Evolutionary conservation across 2,329 filamentous ascomycete genomes (phyloP).

Genomic region (Pseudogymnoascus sp.): DNA sequence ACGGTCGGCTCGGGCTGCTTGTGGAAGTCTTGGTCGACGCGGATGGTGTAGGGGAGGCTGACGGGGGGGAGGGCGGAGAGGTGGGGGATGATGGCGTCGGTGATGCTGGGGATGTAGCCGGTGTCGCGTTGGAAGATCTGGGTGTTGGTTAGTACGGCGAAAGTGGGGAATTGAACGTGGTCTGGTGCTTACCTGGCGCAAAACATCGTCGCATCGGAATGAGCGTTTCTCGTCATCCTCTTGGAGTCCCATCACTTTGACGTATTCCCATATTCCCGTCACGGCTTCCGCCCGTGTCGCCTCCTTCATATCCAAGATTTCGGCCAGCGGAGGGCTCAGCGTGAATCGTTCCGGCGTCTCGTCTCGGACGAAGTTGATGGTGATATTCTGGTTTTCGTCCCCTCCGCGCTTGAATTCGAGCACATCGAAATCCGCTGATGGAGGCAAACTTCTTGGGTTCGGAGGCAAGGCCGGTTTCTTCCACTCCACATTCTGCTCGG

Average conservation of each 20-base stretch:
- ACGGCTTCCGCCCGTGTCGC: constrained; percentile 82
- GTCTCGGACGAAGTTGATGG: constrained; percentile 75
- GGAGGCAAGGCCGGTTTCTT: constrained; percentile 60
- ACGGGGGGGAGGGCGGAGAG: constrained; percentile 73
- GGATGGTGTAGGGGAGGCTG: constrained; percentile 83
- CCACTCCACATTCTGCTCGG: constrained; percentile 68
- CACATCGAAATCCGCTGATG: constrained; percentile 77
- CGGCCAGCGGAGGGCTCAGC: constrained; percentile 69
- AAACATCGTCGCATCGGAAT: constrained; percentile 78
- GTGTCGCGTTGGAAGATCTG: constrained; percentile 68
- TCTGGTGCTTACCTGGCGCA: constrained; percentile 59
- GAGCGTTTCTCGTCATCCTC: constrained; percentile 93
- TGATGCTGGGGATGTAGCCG: constrained; percentile 78
- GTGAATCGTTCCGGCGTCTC: constrained; percentile 80
- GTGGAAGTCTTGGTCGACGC: constrained; percentile 79
- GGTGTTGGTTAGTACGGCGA: constrained; percentile 14
- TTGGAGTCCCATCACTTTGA: constrained; percentile 74
- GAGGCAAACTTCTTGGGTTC: constrained; percentile 37
- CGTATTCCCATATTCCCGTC: constrained; percentile 93
- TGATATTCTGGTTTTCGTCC: constrained; percentile 88
- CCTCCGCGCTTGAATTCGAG: constrained; percentile 85
- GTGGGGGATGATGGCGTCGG: constrained; percentile 71
- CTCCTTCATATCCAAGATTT: constrained; percentile 78
- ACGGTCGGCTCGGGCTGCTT: constrained; percentile 68
- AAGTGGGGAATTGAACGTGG: not conserved